Base-by-base conservation (phyloP, 768 basidiomycete genomes). In the Goffeauzyma gilvescens region DNA sequence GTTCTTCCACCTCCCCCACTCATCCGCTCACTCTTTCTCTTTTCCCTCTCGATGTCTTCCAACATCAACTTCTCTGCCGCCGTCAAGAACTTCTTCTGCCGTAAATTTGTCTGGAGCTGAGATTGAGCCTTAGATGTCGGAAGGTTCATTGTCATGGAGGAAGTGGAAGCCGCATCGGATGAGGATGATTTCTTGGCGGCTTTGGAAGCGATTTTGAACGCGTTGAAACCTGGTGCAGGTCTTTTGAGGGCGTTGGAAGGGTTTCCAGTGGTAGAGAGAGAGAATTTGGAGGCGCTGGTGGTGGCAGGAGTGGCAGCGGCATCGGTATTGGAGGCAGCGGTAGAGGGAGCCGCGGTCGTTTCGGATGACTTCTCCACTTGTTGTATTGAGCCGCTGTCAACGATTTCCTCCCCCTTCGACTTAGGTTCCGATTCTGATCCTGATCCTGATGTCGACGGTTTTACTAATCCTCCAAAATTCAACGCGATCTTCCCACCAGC, bases 11-110 rank as follows among this genome's bases (percentile, higher is more conserved):
- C 38, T 22, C 46, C 41, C 23, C 49, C 38, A 13, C 38, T 48
- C n/a, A n/a, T n/a, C n/a, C n/a, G n/a, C n/a, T n/a, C n/a, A n/a
- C n/a, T n/a, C 28, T 32, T 24, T 20, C 84, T 69, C 60, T 77
- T 71, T 64, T 90, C 89, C 58, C 85, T 71, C 62, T 85, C 84
- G 65, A 82, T 81, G 22, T 93, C 86, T 67, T 95, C 90, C 45
- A 76, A 51, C 47, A 93, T 89, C 45, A 96, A 64, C 49, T 73
- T 69, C 63, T 95, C 89, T 13, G 81, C 81, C 20, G 81, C 82
- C 52, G 76, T 75, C 72, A 87, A 74, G 15, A 71, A 68, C 38
- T 74, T 67, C 9, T 72, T 72, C 30, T 38, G 22, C 23, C 43
- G 22, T 9, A 50, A 14, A 28, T 38, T 14, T 8, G 27, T 39